Evolutionary conservation across 805 yeast genomes (phyloP), one percentile per base, ranked within the genome.

Genomic region (Metschnikowia proteae): DNA sequence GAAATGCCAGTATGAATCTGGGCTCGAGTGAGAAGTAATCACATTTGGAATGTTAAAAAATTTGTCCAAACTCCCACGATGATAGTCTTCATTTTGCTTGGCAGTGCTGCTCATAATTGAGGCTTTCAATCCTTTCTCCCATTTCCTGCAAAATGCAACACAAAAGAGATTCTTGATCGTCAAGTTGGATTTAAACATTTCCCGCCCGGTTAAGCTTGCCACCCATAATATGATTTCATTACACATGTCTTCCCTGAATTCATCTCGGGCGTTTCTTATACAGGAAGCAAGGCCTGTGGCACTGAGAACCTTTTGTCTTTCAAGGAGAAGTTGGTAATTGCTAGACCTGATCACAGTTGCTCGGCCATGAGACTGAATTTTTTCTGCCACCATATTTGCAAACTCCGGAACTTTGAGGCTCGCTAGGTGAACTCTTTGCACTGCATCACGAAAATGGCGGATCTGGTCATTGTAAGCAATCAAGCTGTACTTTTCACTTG

Each of bases 181-280:
- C 30, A 66, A 64, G 54, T 78, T 76, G 43, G 77, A 76, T 7
- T 79, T 79, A 50, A 75, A 74, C 3, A 84, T 56, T 33, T 79
- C 75, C 8, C 85, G 75, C 40, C 73, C 74, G 0, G 84, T 70
- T 27, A 89, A 63, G 35, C 81, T 84, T 27, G 68, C 63, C 4
- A 88, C 60, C 90, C 94, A 86, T n/a, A 62, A 57, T 5, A 86
- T 61, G 17, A 88, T 80, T 52, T 84, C 89, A 37, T 79, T 83
- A 55, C 86, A 83, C 87, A 86, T 82, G 49, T 86, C 91, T 60
- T 89, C 96, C 45, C 94, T 71, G 60, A 87, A 84, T 5, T 79
- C 68, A 59, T 88, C 96, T 48, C 90, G 70, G 13, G 80, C 73
- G 45, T 83, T 79, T 47, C 88, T 68, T 11, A 89, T 82, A 42